These are phyloP conservation scores for Hordeum vulgare DNA, from an alignment of 176 grass and related monocot genomes.

Conservation along the genomic window MorexV3_pseudomolecules_assembly NC_058522.1:480255457-480255956, in stretches of 20 bases:
- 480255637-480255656: conserved; percentile 76
- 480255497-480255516: conserved; percentile 65
- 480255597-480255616: conserved; percentile 71
- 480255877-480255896: not conserved
- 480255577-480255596: conserved; percentile 73
- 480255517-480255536: conserved; percentile 58
- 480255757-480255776: not conserved
- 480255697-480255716: conserved; percentile 54
- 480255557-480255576: conserved; percentile 85
- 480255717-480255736: not conserved
- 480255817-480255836: conserved; percentile 33
- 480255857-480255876: not conserved
- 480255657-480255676: conserved; percentile 48
- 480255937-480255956: not conserved
- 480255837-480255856: conserved; percentile 31
- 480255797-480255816: conserved; percentile 26
- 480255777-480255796: not conserved
- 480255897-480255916: not conserved
- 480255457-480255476: no score
- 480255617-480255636: conserved; percentile 92
- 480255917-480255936: not conserved
- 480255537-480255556: conserved; percentile 56
- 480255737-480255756: not conserved
- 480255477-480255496: conserved; percentile 3
- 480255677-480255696: conserved; percentile 79